Evolutionary conservation across 257 asterid genomes (phyloP), one percentile per base, ranked within the genome.

Genomic region (Leptodermis oblonga): DNA sequence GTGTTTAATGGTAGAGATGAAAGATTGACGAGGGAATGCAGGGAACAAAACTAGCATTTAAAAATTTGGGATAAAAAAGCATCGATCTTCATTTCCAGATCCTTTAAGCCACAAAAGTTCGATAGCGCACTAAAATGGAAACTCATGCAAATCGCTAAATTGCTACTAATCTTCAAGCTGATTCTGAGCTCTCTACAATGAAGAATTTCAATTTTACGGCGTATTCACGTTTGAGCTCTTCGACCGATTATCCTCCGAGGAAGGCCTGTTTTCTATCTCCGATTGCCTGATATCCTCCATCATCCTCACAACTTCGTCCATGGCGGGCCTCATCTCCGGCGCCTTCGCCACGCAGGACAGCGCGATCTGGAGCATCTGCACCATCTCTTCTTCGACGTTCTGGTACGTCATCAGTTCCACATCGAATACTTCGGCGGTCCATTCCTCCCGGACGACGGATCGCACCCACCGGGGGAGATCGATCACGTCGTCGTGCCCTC

Each of bases 391-490:
- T 65, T 90, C 97, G 1, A 83, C 70, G 54, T 86, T 82, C 53
- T 78, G 86, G 48, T 71, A 70, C 81, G 82, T 87, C 69, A 81
- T 70, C 1, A 91, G 82, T 81, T 91, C 99, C 49, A 68, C 84
- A 3, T 91, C 99, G 46, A 94, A 90, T 26, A 94, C 97, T 68
- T 94, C 97, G 0, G 97, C 96, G 0, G 98, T 93, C 98, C 98
- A 93, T 73, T 92, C 98, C 85, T 92, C 98, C 70, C 98, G 74
- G 3, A 90, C 97, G 0, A 93, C 96, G 0, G 97, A 93, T 15
- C 96, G 82, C 7, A 90, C 97, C 99, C 99, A 93, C 76, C 97
- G 80, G 18, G 97, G 97, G 25, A 93, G 83, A 65, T 93, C 97
- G 17, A 87, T 90, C 48, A 82, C 84, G 31, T 90, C 95, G 13